Evolutionary conservation across 176 grass and related monocot species (phyloP), one percentile per base, ranked within the genome.

Genomic region (Aegilops sharonensis): DNA sequence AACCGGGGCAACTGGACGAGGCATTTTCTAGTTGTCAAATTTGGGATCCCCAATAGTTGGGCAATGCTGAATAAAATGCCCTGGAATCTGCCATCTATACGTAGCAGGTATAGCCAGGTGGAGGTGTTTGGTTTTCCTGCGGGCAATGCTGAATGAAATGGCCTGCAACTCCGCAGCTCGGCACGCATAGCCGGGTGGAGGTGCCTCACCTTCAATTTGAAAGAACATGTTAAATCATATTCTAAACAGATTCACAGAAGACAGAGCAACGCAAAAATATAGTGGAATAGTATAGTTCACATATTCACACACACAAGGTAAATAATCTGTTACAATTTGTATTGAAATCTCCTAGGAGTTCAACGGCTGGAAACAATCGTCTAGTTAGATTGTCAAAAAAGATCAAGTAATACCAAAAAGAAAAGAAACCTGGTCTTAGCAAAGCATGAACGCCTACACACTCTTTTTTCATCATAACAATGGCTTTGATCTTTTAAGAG

Each of bases 41-140:
- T 78, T 79, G 18, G 90, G 34, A 81, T 95, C 90, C 12, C 85
- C 85, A 61, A 90, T 90, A 5, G 78, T 95, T 3, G 85, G 88
- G 25, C 93, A 95, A 52, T 92, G 93, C 9, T 92, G 85, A 77
- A 95, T 95, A 78, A 92, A 95, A 78, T 95, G 93, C 30, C 93
- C 93, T 88, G 93, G 80, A 52, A 75, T 78, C 63, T 57, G 87
- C 54, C 93, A 95, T 90, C 86, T 90, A 54, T 2, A 42, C 9
- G 39, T 84, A 82, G 78, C 93, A 95, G 43, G 86, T 37, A 67
- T 95, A 95, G 42, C 90, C 88, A 69, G 86, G 71, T 57, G 86
- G 86, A 52, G 88, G 93, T 31, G 35, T 85, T 83, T 64, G 88
- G 64, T 25, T 68, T 67, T 90, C 83, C 54, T 78, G 45, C 23